phyloP scores from a whole-genome alignment of 116 monocot species.

The Zostera marina region DNA sequence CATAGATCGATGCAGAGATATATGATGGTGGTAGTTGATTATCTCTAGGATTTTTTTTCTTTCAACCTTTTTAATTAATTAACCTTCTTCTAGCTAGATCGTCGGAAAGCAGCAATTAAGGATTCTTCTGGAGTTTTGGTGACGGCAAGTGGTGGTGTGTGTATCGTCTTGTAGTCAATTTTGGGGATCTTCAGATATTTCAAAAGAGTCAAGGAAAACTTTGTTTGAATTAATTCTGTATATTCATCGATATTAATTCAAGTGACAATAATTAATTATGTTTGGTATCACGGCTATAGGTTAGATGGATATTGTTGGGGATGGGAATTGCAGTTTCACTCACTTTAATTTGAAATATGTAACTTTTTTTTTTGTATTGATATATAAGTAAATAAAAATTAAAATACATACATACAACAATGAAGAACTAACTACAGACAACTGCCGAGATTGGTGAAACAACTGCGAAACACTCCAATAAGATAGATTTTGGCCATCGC shows the following conservation, averaged over 20 bases:
- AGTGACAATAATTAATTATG: background rate
- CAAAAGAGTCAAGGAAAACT: constrained; percentile 5
- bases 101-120: constrained; percentile 1
- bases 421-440: too few species aligned
- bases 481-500: too few species aligned
- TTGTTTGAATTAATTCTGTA: background rate
- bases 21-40: background rate
- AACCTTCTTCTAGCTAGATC: background rate
- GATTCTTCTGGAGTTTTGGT: constrained; percentile 42
- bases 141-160: constrained; percentile 31
- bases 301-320: too few species aligned
- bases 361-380: too few species aligned
- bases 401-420: too few species aligned
- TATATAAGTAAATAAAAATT: too few species aligned
- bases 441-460: too few species aligned
- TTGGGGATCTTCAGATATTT: constrained; percentile 57
- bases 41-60: background rate
- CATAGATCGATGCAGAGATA: constrained; percentile 9
- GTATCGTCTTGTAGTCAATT: constrained; percentile 39
- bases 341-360: too few species aligned
- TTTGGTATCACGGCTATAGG: too few species aligned
- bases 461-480: too few species aligned
- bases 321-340: too few species aligned
- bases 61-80: too few species aligned
- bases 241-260: background rate